phyloP scores from a whole-genome alignment of 768 basidiomycete genomes.

The Termitomyces sp. region DNA sequence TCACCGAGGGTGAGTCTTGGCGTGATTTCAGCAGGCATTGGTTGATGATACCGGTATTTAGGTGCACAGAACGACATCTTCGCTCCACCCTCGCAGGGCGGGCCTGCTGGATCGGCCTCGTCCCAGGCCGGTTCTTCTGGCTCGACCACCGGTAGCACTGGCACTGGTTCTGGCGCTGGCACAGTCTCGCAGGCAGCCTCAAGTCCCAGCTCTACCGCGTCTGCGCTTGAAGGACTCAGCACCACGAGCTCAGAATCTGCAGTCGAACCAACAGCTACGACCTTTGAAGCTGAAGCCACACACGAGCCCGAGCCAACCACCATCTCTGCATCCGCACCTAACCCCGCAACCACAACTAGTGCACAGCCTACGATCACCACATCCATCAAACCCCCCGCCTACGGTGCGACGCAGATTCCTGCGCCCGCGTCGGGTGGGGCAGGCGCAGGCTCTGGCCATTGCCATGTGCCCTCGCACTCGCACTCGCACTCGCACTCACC shows the following conservation, averaged over 20 bases:
- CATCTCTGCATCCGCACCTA: neutral
- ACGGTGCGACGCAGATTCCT: neutral
- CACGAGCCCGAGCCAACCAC: neutral
- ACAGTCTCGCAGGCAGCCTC: neutral
- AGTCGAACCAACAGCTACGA: neutral
- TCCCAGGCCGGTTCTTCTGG: neutral
- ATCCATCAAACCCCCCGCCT: neutral
- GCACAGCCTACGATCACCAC: neutral
- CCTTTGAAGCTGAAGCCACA: neutral
- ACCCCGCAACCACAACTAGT: neutral
- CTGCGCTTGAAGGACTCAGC: neutral
- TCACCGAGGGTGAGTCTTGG: constrained; percentile 32
- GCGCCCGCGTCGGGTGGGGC: neutral
- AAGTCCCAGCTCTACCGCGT: neutral
- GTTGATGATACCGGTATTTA: constrained; percentile 15
- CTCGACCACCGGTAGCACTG: neutral
- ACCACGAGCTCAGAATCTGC: neutral
- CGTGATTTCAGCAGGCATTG: neutral
- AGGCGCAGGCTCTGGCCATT: neutral
- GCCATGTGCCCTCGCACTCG: neutral
- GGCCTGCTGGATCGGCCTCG: neutral
- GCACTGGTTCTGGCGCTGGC: neutral
- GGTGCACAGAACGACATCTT: constrained; percentile 44
- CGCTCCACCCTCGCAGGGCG: constrained; percentile 9
- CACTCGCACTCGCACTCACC: neutral